Evolutionary conservation across 1,284 basidiomycete species (phyloP).

Genomic region (Puccinia triticina): DNA sequence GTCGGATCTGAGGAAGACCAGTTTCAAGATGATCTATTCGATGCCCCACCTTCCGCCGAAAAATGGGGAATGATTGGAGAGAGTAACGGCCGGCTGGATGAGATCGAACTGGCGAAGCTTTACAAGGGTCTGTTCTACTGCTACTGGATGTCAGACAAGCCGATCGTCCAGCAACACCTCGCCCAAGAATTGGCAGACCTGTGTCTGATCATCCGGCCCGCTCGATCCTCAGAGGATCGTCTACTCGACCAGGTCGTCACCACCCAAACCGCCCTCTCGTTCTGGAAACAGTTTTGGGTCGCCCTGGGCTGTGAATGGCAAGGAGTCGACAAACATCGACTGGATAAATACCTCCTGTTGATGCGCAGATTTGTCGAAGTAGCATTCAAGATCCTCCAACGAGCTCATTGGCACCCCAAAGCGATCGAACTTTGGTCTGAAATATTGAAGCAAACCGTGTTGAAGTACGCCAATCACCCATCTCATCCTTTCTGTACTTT

Average conservation of each 20-base stretch:
- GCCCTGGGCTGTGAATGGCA: conserved; percentile 86
- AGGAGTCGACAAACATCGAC: conserved; percentile 81
- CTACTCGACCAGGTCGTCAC: conserved; percentile 52
- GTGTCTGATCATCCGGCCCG: conserved; percentile 69
- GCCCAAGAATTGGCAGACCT: conserved; percentile 83
- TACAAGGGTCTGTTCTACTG: conserved; percentile 49
- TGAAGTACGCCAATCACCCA: conserved; percentile 12
- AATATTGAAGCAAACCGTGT: conserved; percentile 67
- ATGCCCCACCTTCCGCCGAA: neutral
- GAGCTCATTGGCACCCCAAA: conserved; percentile 70
- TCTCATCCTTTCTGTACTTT: neutral
- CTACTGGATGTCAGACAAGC: conserved; percentile 99
- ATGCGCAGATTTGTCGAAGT: conserved; percentile 84
- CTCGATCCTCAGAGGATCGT: conserved; percentile 55
- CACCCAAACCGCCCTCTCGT: conserved; percentile 68
- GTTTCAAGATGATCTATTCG: conserved; percentile 9
- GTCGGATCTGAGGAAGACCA: neutral
- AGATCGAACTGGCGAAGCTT: conserved; percentile 28
- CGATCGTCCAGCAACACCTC: conserved; percentile 88
- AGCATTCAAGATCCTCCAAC: conserved; percentile 76
- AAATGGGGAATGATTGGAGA: neutral
- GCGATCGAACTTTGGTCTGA: conserved; percentile 69
- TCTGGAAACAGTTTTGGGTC: conserved; percentile 87
- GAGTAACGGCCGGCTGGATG: neutral
- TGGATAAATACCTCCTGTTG: conserved; percentile 97